These are phyloP conservation scores for Plectosphaerella cucumerina DNA, from an alignment of 2,329 filamentous ascomycete genomes.

Conservation along the genomic window DNA sequence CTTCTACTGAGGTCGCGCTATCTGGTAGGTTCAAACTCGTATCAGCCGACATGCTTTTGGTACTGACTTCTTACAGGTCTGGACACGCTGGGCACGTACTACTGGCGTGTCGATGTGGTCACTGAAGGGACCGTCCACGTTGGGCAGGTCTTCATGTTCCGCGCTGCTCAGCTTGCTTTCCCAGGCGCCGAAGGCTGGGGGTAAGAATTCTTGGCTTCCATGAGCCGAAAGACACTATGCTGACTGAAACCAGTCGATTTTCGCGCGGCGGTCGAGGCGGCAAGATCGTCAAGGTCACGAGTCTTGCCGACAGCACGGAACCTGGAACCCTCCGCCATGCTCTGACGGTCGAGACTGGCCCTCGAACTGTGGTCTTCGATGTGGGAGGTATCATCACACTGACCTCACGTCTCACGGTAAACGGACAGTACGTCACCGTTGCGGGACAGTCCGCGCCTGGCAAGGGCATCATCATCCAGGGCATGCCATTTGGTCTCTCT, in stretches of 20 bases:
- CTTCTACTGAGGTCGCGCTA: conserved; percentile 4
- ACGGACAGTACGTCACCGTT: conserved; percentile 37
- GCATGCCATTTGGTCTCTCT: conserved; percentile 23
- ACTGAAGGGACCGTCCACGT: conserved; percentile 11
- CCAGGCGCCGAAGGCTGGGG: conserved; percentile 32
- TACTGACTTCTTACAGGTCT: conserved; percentile 6
- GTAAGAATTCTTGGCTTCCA: conserved; percentile 8
- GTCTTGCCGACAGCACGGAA: conserved; percentile 23
- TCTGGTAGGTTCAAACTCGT: conserved; percentile 4
- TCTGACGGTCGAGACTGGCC: conserved; percentile 31
- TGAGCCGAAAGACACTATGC: not conserved
- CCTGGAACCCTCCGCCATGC: conserved; percentile 29
- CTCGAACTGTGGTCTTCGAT: conserved; percentile 42
- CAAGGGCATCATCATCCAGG: conserved; percentile 29
- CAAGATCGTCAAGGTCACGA: conserved; percentile 30
- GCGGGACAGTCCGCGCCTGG: conserved; percentile 46
- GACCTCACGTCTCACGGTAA: conserved; percentile 37
- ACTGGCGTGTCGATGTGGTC: conserved; percentile 25
- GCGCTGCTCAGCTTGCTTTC: conserved; percentile 27
- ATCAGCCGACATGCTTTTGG: not conserved
- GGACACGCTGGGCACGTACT: conserved; percentile 20
- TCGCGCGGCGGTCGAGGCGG: conserved; percentile 30
- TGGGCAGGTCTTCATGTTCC: conserved; percentile 23
- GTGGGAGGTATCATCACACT: conserved; percentile 44
- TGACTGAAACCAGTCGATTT: conserved; percentile 14